Evolutionary conservation across 2,329 filamentous ascomycete genomes (phyloP).

Genomic region (Colletotrichum spaethianum): DNA sequence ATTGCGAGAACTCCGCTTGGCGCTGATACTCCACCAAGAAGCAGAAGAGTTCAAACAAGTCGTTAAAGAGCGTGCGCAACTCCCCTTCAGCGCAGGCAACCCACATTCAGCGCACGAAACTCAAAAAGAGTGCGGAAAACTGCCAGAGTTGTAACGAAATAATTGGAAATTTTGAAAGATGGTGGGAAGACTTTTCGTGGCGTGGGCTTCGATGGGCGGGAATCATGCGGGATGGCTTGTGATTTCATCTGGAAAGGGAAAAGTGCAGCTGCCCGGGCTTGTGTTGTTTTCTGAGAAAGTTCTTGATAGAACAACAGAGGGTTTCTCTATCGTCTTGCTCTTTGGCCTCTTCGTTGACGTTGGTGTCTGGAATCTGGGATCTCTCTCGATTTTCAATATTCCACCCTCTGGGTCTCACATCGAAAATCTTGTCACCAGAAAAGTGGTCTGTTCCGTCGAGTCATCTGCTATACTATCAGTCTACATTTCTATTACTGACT

Average conservation of each 20-base stretch:
- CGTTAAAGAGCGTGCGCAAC: not conserved
- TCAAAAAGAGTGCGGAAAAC: not conserved
- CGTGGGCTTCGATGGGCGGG: not conserved
- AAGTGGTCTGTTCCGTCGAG: not conserved
- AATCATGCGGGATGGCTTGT: not conserved
- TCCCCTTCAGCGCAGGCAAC: constrained; percentile 1
- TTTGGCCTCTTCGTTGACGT: not conserved
- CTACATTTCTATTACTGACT: not conserved
- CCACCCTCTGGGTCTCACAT: not conserved
- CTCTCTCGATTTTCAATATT: not conserved
- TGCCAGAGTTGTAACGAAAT: not conserved
- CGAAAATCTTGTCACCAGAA: no score
- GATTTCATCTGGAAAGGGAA: not conserved
- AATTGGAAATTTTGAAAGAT: accelerated
- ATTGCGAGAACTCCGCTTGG: not conserved
- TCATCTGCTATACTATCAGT: no score
- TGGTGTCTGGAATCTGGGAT: not conserved
- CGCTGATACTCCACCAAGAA: not conserved
- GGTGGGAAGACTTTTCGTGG: not conserved
- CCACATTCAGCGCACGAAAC: not conserved
- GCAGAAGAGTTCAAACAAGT: not conserved
- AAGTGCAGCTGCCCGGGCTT: not conserved
- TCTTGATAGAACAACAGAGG: no score
- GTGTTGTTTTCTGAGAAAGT: not conserved
- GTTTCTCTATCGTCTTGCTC: not conserved